Percentiles rank a stretch among this genome's conserved stretches.
These are phyloP conservation scores for Sclerotinia subarctica DNA, from an alignment of 2,329 filamentous ascomycete genomes.

Conservation along the genomic window DNA sequence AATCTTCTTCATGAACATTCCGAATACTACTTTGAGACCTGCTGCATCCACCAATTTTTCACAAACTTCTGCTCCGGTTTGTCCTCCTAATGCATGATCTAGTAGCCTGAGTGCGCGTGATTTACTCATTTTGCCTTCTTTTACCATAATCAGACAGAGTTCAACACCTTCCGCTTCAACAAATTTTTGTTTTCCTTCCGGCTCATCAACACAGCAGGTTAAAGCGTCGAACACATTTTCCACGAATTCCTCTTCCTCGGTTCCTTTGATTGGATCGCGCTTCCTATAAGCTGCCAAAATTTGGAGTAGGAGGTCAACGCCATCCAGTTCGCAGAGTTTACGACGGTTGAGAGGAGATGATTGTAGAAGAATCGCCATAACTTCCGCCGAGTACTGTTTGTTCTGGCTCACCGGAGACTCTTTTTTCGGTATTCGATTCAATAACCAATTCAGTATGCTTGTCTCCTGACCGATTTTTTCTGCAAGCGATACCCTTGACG, in stretches of 20 bases:
- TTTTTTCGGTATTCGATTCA: constrained; percentile 66
- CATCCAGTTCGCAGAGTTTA: constrained; percentile 62
- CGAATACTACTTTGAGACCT: constrained; percentile 81
- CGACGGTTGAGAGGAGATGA: constrained; percentile 63
- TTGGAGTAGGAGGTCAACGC: constrained; percentile 77
- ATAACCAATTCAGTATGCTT: constrained; percentile 70
- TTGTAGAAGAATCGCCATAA: constrained; percentile 85
- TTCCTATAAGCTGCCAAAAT: constrained; percentile 81
- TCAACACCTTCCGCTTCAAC: constrained; percentile 89
- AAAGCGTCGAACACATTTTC: constrained; percentile 90
- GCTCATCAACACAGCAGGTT: constrained; percentile 74
- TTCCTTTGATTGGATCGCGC: constrained; percentile 78
- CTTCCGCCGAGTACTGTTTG: constrained; percentile 90
- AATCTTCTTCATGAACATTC: constrained; percentile 81
- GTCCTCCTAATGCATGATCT: constrained; percentile 72
- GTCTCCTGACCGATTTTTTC: constrained; percentile 70
- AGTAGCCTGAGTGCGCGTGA: constrained; percentile 73
- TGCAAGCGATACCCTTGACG: constrained; percentile 65
- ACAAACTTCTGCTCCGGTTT: constrained; percentile 60
- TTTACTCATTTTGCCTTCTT: constrained; percentile 82
- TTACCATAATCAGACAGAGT: constrained; percentile 85
- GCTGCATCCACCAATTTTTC: constrained; percentile 75
- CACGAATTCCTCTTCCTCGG: constrained; percentile 90
- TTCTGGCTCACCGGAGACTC: constrained; percentile 78
- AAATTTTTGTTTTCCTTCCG: constrained; percentile 73